Conservation (phyloP, 768 basidiomycete genomes). For the Suillus tomentosus region DNA sequence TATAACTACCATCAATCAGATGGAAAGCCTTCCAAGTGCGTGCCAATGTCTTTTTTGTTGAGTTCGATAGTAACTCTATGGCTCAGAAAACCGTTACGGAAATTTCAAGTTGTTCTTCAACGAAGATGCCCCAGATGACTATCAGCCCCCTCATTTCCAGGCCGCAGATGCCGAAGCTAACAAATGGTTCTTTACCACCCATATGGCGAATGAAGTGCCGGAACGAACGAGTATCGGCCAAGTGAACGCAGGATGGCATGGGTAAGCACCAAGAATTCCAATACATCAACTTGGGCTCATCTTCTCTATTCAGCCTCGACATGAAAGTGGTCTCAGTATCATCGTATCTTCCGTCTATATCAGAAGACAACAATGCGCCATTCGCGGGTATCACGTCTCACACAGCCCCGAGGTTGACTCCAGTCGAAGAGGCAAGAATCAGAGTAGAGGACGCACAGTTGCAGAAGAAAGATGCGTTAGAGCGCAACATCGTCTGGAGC, state of each 20-base stretch:
- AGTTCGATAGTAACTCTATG: conserved; percentile 2
- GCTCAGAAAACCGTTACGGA: conserved; percentile 75
- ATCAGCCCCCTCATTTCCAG: conserved; percentile 82
- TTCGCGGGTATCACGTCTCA: conserved; percentile 49
- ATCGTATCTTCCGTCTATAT: conserved; percentile 65
- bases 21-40: conserved; percentile 80
- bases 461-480: conserved; percentile 62
- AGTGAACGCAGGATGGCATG: conserved; percentile 72
- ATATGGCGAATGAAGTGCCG: conserved; percentile 68
- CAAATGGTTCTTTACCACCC: conserved; percentile 82
- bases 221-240: conserved; percentile 71
- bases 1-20: conserved; percentile 75
- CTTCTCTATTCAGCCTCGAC: conserved; percentile 54
- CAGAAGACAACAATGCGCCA: conserved; percentile 56
- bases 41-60: conserved; percentile 12
- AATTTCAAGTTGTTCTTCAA: conserved; percentile 89
- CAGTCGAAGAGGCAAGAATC: conserved; percentile 56
- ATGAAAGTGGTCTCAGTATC: conserved; percentile 74
- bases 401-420: conserved; percentile 47
- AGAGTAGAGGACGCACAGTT: conserved; percentile 57
- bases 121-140: conserved; percentile 74
- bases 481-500: conserved; percentile 67
- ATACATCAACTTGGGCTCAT: background rate
- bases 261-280: conserved; percentile 39
- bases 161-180: conserved; percentile 71